Evolutionary conservation across 352 stramenopile genomes (phyloP).

Genomic region (Halophytophthora polymorphica): DNA sequence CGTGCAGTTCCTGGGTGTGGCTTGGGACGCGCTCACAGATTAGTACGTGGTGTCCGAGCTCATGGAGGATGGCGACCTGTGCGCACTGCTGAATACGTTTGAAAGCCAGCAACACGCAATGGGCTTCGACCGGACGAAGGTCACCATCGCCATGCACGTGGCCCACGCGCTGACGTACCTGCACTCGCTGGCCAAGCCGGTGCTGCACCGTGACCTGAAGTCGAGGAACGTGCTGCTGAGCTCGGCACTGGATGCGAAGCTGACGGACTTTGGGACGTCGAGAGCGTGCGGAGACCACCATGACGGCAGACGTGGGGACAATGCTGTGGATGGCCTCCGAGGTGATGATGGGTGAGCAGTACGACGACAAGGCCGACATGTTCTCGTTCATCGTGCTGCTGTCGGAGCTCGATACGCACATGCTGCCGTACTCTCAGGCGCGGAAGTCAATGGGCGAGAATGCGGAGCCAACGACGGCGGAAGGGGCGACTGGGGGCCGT

Average conservation of each 20-base stretch:
- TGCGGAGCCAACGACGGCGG: too few relatives aligned
- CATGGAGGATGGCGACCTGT: conserved; percentile 27
- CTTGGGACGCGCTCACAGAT: conserved; percentile 26
- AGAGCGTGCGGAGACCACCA: conserved; percentile 7
- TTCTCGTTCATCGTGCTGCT: conserved; percentile 24
- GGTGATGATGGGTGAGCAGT: conserved; percentile 19
- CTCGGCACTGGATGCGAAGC: conserved; percentile 16
- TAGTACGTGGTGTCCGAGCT: conserved; percentile 25
- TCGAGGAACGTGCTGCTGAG: conserved; percentile 12
- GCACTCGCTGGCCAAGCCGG: conserved; percentile 21
- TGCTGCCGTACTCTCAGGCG: conserved; percentile 10
- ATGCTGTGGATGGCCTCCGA: conserved; percentile 25
- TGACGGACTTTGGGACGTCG: conserved; percentile 33
- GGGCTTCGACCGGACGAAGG: conserved; percentile 20
- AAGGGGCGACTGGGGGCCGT: conserved; percentile 4
- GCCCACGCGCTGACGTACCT: conserved; percentile 28
- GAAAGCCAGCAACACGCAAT: conserved; percentile 2
- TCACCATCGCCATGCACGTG: conserved; percentile 29
- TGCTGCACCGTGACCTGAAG: conserved; percentile 13
- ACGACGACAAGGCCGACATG: conserved; percentile 23
- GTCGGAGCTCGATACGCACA: conserved; percentile 17
- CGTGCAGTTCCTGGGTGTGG: conserved; percentile 39
- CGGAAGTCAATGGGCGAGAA: conserved; percentile 7
- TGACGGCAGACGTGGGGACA: conserved; percentile 18
- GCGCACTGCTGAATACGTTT: conserved; percentile 15